Evolutionary conservation across 192 early-diverging fungal genomes (phyloP).

Genomic region (Mortierella hygrophila): DNA sequence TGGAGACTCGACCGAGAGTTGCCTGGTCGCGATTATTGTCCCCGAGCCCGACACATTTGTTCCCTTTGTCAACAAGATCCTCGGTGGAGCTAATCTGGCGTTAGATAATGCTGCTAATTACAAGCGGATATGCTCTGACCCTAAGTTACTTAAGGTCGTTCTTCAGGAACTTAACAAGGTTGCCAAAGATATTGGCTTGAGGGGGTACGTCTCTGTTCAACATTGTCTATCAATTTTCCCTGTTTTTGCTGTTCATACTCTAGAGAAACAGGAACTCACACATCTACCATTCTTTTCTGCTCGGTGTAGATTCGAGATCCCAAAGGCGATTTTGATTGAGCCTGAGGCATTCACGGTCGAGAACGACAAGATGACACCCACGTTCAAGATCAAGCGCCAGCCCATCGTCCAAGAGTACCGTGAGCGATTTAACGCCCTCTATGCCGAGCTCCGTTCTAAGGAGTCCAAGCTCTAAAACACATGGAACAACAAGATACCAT

Average conservation of each 20-base stretch:
- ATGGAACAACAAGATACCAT: neutral
- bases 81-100: slow-evolving; percentile 50
- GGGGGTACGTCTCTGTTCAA: slow-evolving; percentile 50
- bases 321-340: slow-evolving; percentile 74
- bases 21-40: slow-evolving; percentile 81
- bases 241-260: neutral
- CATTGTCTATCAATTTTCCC: neutral
- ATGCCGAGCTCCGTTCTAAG: slow-evolving; percentile 19
- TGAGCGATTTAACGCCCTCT: slow-evolving; percentile 26
- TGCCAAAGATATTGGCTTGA: slow-evolving; percentile 70
- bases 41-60: slow-evolving; percentile 71
- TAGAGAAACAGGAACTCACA: neutral
- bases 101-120: slow-evolving; percentile 31
- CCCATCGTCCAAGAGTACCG: slow-evolving; percentile 47
- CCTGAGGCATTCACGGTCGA: slow-evolving; percentile 76
- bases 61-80: slow-evolving; percentile 60
- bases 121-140: slow-evolving; percentile 69
- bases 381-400: slow-evolving; percentile 91
- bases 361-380: slow-evolving; percentile 84
- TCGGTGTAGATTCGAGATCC: slow-evolving; percentile 69
- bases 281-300: neutral
- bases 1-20: slow-evolving; percentile 82
- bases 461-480: slow-evolving; percentile 32
- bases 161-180: slow-evolving; percentile 65
- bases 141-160: slow-evolving; percentile 62